Conservation (phyloP, 345 rosid genomes). For the Eucalyptus sideroxylon region DNA sequence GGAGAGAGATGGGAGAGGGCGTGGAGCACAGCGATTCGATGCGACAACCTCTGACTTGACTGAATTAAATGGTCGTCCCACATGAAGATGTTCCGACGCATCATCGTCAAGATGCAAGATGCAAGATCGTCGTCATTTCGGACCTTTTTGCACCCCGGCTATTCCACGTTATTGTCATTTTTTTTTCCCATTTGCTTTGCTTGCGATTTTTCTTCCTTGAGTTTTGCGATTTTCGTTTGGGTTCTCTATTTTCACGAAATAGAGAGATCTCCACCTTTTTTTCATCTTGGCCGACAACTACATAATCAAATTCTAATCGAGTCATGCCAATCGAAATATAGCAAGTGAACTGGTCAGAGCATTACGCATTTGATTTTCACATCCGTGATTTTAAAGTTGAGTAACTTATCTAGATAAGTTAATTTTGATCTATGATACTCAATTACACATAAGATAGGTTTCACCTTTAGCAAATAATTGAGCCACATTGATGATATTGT, state of each 20-base stretch:
- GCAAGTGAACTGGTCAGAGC: accelerated
- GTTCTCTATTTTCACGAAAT: accelerated
- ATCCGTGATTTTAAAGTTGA: accelerated
- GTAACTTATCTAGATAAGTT: neutral
- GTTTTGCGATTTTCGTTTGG: neutral
- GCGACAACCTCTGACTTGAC: neutral
- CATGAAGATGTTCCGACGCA: neutral
- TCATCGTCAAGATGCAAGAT: neutral
- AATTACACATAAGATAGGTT: accelerated
- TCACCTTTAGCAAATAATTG: neutral
- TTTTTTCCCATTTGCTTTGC: neutral
- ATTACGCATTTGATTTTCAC: neutral
- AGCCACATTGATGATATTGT: accelerated
- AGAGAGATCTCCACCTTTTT: neutral
- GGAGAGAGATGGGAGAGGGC: neutral
- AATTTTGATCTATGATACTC: neutral
- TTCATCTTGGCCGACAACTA: neutral
- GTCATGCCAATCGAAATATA: neutral
- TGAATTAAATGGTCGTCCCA: neutral
- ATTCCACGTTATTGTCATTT: neutral
- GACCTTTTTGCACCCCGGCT: neutral
- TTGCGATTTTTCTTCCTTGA: neutral
- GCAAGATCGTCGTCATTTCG: neutral
- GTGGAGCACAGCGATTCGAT: neutral
- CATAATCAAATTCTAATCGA: neutral